Evolutionary conservation across 768 basidiomycete genomes (phyloP), one percentile per base, ranked within the genome.

Genomic region (Hypholoma sublateritium): DNA sequence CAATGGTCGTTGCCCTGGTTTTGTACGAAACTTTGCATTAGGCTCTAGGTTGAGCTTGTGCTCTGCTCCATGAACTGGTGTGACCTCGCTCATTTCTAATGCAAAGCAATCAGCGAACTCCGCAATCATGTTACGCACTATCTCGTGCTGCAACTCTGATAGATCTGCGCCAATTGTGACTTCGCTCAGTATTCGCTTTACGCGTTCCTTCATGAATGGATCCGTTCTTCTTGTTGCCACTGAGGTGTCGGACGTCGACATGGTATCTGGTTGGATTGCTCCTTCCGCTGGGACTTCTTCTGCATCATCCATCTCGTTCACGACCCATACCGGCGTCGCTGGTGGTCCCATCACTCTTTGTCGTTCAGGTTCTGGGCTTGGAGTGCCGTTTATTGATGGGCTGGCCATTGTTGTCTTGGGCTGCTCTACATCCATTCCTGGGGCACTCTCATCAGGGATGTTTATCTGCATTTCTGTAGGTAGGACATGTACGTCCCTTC

Each of bases 81-180:
- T 25, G 1, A 79, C 77, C 53, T 80, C 75, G 14, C 65, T 62
- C 2, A 77, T 55, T 2, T 70, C 67, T 0, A 76, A 50, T 16
- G 74, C 72, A 48, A 77, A 80, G 25, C 67, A 65, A 55, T 78
- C 77, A 0, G 78, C 74, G 53, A 63, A 75, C 36, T 69, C 57
- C 0, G 1, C 22, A 0, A 80, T 34, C 3, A 77, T 45, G 0
- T 22, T 45, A 1, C 42, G 19, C 0, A 74, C 67, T n/a, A 51
- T 41, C 11, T 13, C 11, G 1, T 58, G 46, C 44, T 80, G 53
- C 0, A 53, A 55, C 1, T 32, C 14, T 0, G 65, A 63, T 0
- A 78, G 46, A 46, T 79, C 74, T 0, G 43, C 21, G 1, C 74
- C 74, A 13, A 74, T 61, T 1, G 48, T 55, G 2, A 72, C 62